A percentile compares a stretch with the other conserved stretches of the same genome.
These are phyloP conservation scores for Neoboletus brunneissimus DNA, from an alignment of 768 basidiomycete species.

Conservation along the genomic window DNA sequence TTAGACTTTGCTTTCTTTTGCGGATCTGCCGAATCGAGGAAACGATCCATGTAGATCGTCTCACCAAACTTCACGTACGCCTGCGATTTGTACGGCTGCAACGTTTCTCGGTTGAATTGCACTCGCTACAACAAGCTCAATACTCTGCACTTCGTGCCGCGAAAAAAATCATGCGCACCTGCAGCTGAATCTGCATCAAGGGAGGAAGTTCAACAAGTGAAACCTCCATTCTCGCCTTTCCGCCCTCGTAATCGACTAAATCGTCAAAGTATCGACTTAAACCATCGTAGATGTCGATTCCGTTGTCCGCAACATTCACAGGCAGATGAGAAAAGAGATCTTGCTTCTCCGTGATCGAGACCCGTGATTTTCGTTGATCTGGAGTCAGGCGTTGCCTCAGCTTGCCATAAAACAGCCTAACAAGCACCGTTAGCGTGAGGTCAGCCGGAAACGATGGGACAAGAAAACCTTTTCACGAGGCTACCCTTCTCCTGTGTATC, in stretches of 20 bases:
- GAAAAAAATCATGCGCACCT: constrained; percentile 50
- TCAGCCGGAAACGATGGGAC: neutral
- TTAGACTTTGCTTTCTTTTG: constrained; percentile 72
- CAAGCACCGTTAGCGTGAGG: constrained; percentile 4
- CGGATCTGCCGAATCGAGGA: constrained; percentile 72
- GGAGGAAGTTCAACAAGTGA: constrained; percentile 84
- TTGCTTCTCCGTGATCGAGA: constrained; percentile 78
- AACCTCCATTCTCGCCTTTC: constrained; percentile 85
- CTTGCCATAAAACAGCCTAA: constrained; percentile 85
- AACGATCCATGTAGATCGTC: constrained; percentile 88
- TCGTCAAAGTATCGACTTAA: constrained; percentile 90
- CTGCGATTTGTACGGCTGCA: constrained; percentile 93
- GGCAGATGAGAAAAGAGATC: constrained; percentile 93
- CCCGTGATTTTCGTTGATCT: constrained; percentile 40
- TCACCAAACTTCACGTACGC: constrained; percentile 91
- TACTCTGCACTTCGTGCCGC: neutral
- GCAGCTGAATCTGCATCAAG: constrained; percentile 90
- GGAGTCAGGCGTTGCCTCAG: constrained; percentile 59
- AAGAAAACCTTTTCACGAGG: constrained; percentile 72
- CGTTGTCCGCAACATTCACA: constrained; percentile 87
- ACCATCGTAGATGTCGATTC: constrained; percentile 92
- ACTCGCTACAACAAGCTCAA: constrained; percentile 56
- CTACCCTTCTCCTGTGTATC: constrained; percentile 61
- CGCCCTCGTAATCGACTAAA: constrained; percentile 81
- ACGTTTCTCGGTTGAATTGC: constrained; percentile 89